A percentile compares a stretch with the other conserved stretches of the same genome.
Conservation (phyloP, 768 basidiomycete species). For the Chalciporus piperatus region DNA sequence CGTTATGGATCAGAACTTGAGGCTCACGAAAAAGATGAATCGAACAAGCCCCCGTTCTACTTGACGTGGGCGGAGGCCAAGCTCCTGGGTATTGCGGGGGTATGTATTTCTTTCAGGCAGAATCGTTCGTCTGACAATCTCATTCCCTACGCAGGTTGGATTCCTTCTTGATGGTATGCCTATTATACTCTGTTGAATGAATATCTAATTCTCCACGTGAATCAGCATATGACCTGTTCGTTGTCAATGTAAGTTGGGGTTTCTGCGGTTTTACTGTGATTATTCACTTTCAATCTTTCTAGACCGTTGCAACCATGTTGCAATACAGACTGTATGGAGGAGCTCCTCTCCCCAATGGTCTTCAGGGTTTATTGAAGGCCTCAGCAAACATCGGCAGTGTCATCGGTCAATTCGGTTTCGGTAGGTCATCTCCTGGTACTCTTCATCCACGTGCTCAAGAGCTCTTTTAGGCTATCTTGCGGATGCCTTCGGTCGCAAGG, state of each 20-base stretch:
- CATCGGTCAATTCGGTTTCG: slow-evolving; percentile 71
- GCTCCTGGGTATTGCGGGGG: slow-evolving; percentile 59
- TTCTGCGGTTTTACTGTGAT: not conserved
- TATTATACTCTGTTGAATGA: not conserved
- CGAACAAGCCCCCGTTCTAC: slow-evolving; percentile 36
- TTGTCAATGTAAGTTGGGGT: slow-evolving; percentile 53
- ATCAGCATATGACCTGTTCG: slow-evolving; percentile 66
- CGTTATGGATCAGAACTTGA: slow-evolving; percentile 17
- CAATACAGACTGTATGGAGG: slow-evolving; percentile 63
- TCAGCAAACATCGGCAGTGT: slow-evolving; percentile 69
- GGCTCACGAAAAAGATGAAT: slow-evolving; percentile 19
- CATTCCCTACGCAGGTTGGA: slow-evolving; percentile 44
- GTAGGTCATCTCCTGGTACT: slow-evolving; percentile 37
- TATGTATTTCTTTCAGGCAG: slow-evolving; percentile 27
- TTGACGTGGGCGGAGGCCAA: slow-evolving; percentile 52
- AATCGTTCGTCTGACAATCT: not conserved
- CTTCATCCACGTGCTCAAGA: not conserved
- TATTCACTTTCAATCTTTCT: not conserved
- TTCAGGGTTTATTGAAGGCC: slow-evolving; percentile 67
- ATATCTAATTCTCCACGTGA: slow-evolving; percentile 1
- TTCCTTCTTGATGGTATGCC: slow-evolving; percentile 68
- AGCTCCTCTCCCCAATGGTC: slow-evolving; percentile 44
- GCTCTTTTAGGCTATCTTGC: slow-evolving; percentile 56
- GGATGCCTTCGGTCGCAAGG: slow-evolving; percentile 70
- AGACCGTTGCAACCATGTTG: slow-evolving; percentile 68